phyloP scores from a whole-genome alignment of 805 yeast species.

The Suhomyces sp. region DNA sequence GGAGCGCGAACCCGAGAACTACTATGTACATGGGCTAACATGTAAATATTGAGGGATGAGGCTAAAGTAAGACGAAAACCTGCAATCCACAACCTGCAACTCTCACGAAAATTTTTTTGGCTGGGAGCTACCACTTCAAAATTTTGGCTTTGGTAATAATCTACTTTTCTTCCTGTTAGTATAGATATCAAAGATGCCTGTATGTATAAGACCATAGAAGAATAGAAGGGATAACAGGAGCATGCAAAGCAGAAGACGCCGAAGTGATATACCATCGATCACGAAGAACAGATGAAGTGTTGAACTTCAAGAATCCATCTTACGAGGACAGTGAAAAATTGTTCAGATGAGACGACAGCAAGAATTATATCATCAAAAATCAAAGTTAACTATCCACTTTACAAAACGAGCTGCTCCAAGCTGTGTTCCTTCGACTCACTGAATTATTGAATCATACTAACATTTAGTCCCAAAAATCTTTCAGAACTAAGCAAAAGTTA shows the following conservation, averaged over 20 bases:
- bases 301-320: not conserved
- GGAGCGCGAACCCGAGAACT: not conserved
- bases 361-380: not conserved
- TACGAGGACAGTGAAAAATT: not conserved
- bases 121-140: not conserved
- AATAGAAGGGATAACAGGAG: not conserved
- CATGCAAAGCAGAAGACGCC: not conserved
- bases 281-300: not conserved
- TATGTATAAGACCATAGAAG: slow-evolving; percentile 24
- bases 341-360: not conserved
- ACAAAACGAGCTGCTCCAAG: not conserved
- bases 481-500: slow-evolving; percentile 96
- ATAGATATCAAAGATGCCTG: slow-evolving; percentile 38
- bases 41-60: not conserved
- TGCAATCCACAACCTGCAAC: slow-evolving; percentile 3
- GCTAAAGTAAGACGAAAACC: not conserved
- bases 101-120: slow-evolving; percentile 8
- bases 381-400: not conserved
- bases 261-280: not conserved
- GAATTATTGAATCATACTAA: slow-evolving; percentile 24
- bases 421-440: not conserved
- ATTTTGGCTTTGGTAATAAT: not conserved
- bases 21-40: not conserved
- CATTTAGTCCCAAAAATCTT: slow-evolving; percentile 84
- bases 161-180: slow-evolving; percentile 7